A percentile compares a stretch with the other conserved stretches of the same genome.
These are phyloP conservation scores for Jasminum sambac DNA, from an alignment of 257 asterid species.

Conservation along the genomic window DNA sequence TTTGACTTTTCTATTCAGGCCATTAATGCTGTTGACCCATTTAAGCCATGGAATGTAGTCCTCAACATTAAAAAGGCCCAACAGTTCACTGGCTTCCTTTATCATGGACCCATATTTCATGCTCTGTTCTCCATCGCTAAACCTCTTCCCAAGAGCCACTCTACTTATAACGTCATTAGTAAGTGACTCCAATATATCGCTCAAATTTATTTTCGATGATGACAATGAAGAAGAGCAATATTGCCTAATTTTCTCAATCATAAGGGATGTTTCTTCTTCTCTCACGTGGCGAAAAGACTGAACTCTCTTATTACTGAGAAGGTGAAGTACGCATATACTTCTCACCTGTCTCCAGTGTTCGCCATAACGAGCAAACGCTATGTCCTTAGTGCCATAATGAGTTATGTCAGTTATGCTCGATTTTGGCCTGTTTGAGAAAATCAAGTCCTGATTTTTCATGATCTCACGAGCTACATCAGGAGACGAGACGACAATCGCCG, in stretches of 20 bases:
- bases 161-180: conserved; percentile 40
- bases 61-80: conserved; percentile 32
- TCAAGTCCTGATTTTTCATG: conserved; percentile 40
- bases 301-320: no score
- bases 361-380: conserved; percentile 39
- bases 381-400: conserved; percentile 26
- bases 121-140: conserved; percentile 30
- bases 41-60: no score
- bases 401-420: conserved; percentile 20
- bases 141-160: conserved; percentile 44
- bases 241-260: no score
- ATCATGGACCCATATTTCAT: conserved; percentile 13
- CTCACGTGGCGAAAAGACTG: no score
- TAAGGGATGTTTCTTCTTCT: no score
- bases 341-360: conserved; percentile 48
- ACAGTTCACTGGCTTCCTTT: conserved; percentile 8
- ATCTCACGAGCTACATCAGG: conserved; percentile 37
- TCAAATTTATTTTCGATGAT: no score
- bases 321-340: no score
- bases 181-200: conserved; percentile 22
- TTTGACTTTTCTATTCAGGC: conserved; percentile 32
- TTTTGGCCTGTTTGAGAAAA: no score
- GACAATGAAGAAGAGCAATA: no score
- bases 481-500: conserved; percentile 44
- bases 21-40: conserved; percentile 34